Base-by-base conservation (phyloP, 345 rosid genomes). In the Pugionium dolabratum region DNA sequence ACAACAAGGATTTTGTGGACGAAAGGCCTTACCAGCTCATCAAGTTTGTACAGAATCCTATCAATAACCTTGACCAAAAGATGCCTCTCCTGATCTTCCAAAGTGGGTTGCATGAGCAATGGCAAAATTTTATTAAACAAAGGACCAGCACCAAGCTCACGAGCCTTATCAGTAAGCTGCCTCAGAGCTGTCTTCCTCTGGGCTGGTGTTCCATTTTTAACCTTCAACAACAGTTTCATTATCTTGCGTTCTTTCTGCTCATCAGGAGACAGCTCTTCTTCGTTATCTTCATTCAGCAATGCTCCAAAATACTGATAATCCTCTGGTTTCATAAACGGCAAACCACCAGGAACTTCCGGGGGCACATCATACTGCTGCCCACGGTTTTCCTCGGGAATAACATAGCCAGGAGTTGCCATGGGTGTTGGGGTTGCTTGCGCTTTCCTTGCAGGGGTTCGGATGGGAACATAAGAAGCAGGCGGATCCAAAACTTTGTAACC, bases 81-180 rank as follows among this genome's bases (percentile, higher is more conserved):
- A 85, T 94, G 99, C 79, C 99, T 85, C 79, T 94, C 99, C 64
- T 94, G 99, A 79, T 94, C 99, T 76, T 94, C 97, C 80, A 94
- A 72, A 47, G 97, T 90, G 7, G 95, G 97, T 75, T 94, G 99
- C 99, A 94, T 94, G 67, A 94, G 97, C 79, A 94, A 54, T 0
- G 99, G 99, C 75, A 90, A 68, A 54, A 94, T 94, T 54, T 84
- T 78, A 75, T 88, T 86, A 50, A 94, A 94, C 82, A 94, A 79
- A 7, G 99, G 93, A 48, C 96, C 96, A 48, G 99, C 99, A 73
- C 99, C 97, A 69, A 94, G 86, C 62, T 94, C 99, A 67, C 97
- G 82, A 1, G 99, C 96, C 83, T 94, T 94, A 76, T 90, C 99
- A 50, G 96, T 90, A 57, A 94, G 85, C 84, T 94, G 99, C 67